A percentile compares a stretch with the other conserved stretches of the same genome.
phyloP scores from a whole-genome alignment of 306 rosid species.

The Quercus agrifolia region DNA sequence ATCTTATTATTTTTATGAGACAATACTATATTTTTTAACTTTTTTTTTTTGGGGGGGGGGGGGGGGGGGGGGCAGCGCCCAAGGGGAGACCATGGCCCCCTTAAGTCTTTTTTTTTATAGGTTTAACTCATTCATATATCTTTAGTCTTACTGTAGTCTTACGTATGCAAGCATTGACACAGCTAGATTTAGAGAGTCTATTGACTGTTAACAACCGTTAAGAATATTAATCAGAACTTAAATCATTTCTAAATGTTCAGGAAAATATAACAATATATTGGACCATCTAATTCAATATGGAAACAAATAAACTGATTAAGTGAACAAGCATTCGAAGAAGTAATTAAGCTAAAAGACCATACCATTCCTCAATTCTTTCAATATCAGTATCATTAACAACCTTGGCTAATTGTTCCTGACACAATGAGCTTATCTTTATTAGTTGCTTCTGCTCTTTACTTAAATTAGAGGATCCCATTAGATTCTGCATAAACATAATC shows the following conservation, averaged over 20 bases:
- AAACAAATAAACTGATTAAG: not conserved
- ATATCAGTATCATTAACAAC: conserved; percentile 38
- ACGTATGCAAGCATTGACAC: not conserved
- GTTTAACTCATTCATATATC: too few relatives aligned
- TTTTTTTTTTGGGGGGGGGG: too few relatives aligned
- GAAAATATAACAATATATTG: not conserved
- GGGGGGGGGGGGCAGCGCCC: too few relatives aligned
- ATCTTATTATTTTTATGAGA: too few relatives aligned
- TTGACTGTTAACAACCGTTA: not conserved
- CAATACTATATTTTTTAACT: too few relatives aligned
- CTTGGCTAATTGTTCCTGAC: conserved; percentile 37
- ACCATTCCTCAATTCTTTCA: conserved; percentile 42
- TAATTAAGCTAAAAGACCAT: not conserved
- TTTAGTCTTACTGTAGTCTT: not conserved
- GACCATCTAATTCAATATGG: not conserved
- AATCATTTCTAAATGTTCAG: not conserved
- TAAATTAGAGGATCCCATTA: conserved; percentile 37
- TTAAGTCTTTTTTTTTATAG: too few relatives aligned
- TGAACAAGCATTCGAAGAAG: not conserved
- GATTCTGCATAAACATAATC: conserved; percentile 32
- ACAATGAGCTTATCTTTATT: conserved; percentile 25
- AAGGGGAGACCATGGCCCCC: too few relatives aligned
- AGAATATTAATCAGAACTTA: conserved; percentile 4
- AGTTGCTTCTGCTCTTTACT: conserved; percentile 33
- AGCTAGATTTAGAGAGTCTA: not conserved